phyloP scores from a whole-genome alignment of 768 basidiomycete genomes.

The Suillus brevipes region DNA sequence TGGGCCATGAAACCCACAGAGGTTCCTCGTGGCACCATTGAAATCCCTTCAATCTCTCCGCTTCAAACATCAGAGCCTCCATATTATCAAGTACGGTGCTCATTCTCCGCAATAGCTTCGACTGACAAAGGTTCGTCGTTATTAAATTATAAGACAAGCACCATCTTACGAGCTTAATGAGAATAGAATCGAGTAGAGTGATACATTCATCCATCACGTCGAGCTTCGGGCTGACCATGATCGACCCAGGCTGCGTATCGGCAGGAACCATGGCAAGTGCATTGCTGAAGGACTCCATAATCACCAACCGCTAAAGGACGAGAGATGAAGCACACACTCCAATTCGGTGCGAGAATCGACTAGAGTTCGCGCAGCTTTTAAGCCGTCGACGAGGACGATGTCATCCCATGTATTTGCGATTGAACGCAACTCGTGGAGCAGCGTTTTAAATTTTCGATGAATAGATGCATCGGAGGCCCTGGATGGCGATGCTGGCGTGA shows the following conservation, averaged over 20 bases:
- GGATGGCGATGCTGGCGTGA: slow-evolving; percentile 45
- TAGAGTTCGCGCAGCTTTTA: slow-evolving; percentile 69
- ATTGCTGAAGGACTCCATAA: slow-evolving; percentile 47
- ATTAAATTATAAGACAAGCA: neutral
- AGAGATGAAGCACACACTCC: slow-evolving; percentile 53
- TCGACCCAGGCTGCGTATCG: slow-evolving; percentile 54
- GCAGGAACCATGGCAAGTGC: slow-evolving; percentile 53
- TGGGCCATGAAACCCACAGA: slow-evolving; percentile 80
- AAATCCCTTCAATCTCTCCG: slow-evolving; percentile 69
- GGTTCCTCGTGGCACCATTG: slow-evolving; percentile 71
- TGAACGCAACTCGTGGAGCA: slow-evolving; percentile 65
- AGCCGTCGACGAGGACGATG: slow-evolving; percentile 74
- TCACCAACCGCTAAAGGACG: neutral
- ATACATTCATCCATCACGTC: slow-evolving; percentile 67
- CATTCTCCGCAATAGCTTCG: slow-evolving; percentile 72
- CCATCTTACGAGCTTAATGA: slow-evolving; percentile 63
- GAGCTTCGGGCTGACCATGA: slow-evolving; percentile 66
- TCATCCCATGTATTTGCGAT: slow-evolving; percentile 80
- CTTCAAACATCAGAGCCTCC: slow-evolving; percentile 66
- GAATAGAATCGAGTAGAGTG: slow-evolving; percentile 54
- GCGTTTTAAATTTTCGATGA: slow-evolving; percentile 73
- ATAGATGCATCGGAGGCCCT: slow-evolving; percentile 64
- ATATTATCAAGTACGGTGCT: slow-evolving; percentile 60
- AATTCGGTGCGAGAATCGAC: slow-evolving; percentile 82
- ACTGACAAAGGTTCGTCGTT: slow-evolving; percentile 38